phyloP scores from a whole-genome alignment of 495 filamentous ascomycete species.

The Podospora bellae-mahoneyi region DNA sequence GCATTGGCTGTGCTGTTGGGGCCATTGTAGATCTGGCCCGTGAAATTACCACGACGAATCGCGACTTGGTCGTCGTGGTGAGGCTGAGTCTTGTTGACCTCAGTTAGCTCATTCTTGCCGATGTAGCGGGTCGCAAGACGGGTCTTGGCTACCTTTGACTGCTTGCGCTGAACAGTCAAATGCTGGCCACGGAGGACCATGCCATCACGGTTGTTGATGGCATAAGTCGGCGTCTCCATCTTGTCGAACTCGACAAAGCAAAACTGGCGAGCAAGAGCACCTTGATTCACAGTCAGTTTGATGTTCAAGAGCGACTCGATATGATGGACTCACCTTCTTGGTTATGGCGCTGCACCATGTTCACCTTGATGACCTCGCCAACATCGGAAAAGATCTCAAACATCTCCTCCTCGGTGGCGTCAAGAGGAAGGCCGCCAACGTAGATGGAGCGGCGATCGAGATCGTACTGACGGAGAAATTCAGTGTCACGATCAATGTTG shows the following conservation, averaged over 20 bases:
- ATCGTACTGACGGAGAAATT: constrained; percentile 42
- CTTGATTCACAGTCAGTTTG: neutral
- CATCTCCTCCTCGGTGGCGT: constrained; percentile 38
- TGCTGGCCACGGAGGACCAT: constrained; percentile 8
- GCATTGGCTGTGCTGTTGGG: neutral
- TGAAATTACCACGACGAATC: neutral
- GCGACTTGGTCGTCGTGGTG: neutral
- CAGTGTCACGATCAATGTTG: constrained; percentile 29
- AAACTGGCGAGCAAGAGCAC: constrained; percentile 20
- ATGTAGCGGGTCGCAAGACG: neutral
- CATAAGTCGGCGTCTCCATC: constrained; percentile 35
- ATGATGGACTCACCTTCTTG: constrained; percentile 34
- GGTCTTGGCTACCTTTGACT: neutral
- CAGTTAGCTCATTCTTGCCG: neutral
- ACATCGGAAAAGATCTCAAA: constrained; percentile 35
- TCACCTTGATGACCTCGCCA: constrained; percentile 41
- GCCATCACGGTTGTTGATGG: constrained; percentile 31
- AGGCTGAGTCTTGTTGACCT: neutral
- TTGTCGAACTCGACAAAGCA: constrained; percentile 52
- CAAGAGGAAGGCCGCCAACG: constrained; percentile 46
- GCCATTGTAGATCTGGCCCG: neutral
- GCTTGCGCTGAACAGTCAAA: constrained; percentile 17
- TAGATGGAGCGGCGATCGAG: constrained; percentile 51
- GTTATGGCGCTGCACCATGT: constrained; percentile 34
- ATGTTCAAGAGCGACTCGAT: constrained; percentile 18